A percentile compares a stretch with the other conserved stretches of the same genome.
These are phyloP conservation scores for Bullera alba DNA, from an alignment of 768 basidiomycete genomes.

Conservation along the genomic window DNA sequence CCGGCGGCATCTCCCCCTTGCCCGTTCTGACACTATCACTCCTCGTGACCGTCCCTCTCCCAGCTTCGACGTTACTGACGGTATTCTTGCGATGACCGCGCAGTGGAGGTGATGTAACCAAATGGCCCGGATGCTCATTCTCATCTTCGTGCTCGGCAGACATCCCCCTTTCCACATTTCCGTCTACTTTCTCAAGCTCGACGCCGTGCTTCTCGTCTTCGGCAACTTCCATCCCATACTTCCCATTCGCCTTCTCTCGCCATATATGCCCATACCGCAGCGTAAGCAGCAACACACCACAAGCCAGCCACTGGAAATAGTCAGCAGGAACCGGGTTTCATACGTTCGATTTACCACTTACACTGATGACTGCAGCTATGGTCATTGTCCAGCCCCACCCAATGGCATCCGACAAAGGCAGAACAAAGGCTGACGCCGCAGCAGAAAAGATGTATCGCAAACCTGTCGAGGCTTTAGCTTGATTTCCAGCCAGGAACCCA, in stretches of 20 bases:
- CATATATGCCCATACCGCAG: conserved; percentile 36
- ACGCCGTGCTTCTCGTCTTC: conserved; percentile 19
- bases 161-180: not conserved
- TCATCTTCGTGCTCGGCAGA: conserved; percentile 1
- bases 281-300: conserved; percentile 11
- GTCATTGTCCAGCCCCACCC: conserved; percentile 46
- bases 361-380: conserved; percentile 28
- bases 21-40: no score
- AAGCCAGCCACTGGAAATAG: conserved; percentile 10
- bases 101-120: not conserved
- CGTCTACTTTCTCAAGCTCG: not conserved
- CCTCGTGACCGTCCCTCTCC: no score
- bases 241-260: conserved; percentile 32
- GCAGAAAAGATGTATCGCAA: conserved; percentile 45
- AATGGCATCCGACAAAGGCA: conserved; percentile 44
- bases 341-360: conserved; percentile 8
- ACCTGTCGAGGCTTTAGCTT: conserved; percentile 15
- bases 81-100: not conserved
- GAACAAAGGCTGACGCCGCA: conserved; percentile 43
- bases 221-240: conserved; percentile 24
- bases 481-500: not conserved
- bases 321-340: not conserved
- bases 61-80: no score
- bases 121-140: conserved; percentile 1
- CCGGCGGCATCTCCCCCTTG: conserved; percentile 21